Percentiles rank a stretch among this genome's conserved stretches.
Conservation (phyloP, 768 basidiomycete species). For the Suillus plorans region DNA sequence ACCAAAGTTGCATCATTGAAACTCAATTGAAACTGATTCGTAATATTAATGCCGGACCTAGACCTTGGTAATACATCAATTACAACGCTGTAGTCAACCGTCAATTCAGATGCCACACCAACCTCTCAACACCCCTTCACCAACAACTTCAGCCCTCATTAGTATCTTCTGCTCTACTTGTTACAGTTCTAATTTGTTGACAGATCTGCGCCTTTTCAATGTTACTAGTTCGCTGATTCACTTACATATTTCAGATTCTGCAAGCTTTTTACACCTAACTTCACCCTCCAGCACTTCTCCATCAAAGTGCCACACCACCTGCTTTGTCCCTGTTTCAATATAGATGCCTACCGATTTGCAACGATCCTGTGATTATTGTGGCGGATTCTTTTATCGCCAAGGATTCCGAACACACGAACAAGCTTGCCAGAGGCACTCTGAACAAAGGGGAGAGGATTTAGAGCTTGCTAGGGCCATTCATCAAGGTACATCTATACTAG, state of each 20-base stretch:
- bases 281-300: neutral
- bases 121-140: neutral
- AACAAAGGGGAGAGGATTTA: neutral
- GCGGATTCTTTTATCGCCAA: neutral
- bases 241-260: neutral
- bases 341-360: neutral
- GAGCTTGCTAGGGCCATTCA: neutral
- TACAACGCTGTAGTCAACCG: neutral
- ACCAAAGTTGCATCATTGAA: neutral
- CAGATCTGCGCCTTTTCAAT: neutral
- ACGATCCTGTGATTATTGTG: neutral
- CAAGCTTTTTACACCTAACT: neutral
- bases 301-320: neutral
- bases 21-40: neutral
- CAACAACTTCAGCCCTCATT: neutral
- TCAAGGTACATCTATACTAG: neutral
- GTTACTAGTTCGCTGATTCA: neutral
- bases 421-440: neutral
- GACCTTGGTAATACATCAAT: neutral
- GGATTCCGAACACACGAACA: neutral
- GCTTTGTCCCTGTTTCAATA: neutral
- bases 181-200: neutral
- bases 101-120: neutral
- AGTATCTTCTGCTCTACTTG: neutral
- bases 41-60: neutral